Conservation (phyloP, 73 alveolate genomes). For the Paramecium biaurelia region DNA sequence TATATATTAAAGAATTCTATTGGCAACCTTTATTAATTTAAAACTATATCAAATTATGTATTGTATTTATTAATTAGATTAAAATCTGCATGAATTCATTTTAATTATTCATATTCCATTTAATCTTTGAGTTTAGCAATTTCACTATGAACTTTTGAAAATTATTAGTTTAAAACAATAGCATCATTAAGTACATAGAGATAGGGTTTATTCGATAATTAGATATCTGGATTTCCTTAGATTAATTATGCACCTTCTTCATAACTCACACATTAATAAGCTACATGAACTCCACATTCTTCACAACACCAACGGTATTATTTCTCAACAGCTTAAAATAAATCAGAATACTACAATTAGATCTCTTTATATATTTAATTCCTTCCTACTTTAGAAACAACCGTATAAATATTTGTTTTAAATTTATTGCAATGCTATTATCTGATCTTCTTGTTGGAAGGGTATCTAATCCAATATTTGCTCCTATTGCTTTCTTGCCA, state of each 20-base stretch:
- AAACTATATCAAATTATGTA: neutral
- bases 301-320: slow-evolving; percentile 44
- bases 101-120: slow-evolving; percentile 37
- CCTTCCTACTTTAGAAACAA: neutral
- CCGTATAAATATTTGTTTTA: neutral
- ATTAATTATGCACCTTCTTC: neutral
- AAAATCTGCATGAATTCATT: neutral
- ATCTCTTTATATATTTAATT: neutral
- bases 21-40: neutral
- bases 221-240: neutral
- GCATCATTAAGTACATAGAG: slow-evolving; percentile 35
- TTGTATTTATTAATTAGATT: neutral
- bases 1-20: neutral
- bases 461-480: slow-evolving; percentile 8
- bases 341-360: neutral
- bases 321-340: slow-evolving; percentile 8
- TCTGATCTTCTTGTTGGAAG: slow-evolving; percentile 13
- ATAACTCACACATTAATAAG: slow-evolving; percentile 19
- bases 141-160: slow-evolving; percentile 40
- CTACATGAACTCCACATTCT: slow-evolving; percentile 38
- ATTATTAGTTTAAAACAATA: slow-evolving; percentile 7
- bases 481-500: slow-evolving; percentile 16
- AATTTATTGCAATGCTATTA: slow-evolving; percentile 30
- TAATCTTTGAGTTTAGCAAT: slow-evolving; percentile 21
- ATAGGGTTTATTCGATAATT: slow-evolving; percentile 28